Conservation (phyloP, 495 filamentous ascomycete genomes). For the Daldinia grandis region DNA sequence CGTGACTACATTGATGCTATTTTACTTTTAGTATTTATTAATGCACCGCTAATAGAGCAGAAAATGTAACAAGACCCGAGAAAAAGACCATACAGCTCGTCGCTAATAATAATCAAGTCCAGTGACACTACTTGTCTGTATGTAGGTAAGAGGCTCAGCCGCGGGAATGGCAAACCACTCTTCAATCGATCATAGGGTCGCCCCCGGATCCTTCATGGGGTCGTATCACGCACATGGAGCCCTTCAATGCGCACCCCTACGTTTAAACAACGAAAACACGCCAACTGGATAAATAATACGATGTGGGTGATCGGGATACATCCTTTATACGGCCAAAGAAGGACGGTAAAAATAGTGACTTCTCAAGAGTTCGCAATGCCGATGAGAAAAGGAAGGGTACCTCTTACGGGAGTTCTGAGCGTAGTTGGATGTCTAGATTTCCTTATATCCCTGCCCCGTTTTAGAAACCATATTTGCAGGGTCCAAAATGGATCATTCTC, state of each 20-base stretch:
- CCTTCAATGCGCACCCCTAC: not conserved
- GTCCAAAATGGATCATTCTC: conserved; percentile 4
- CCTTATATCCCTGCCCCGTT: not conserved
- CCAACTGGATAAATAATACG: not conserved
- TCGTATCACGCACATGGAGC: not conserved
- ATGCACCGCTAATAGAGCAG: not conserved
- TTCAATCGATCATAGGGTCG: conserved; percentile 1
- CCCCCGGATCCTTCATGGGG: conserved; percentile 5
- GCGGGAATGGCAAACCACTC: not conserved
- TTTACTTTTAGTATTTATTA: not conserved
- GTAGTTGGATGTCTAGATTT: not conserved
- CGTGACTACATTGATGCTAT: not conserved
- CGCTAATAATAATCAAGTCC: conserved; percentile 20
- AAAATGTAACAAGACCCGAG: not conserved
- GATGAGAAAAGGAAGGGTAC: not conserved
- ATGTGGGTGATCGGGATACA: not conserved
- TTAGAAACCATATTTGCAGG: not conserved
- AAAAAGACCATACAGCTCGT: not conserved
- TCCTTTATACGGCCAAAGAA: not conserved
- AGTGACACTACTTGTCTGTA: conserved; percentile 26
- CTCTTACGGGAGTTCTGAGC: not conserved
- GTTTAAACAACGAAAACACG: not conserved
- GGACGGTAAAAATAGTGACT: not conserved
- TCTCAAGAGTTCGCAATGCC: not conserved
- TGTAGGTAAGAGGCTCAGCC: conserved; percentile 13